Evolutionary conservation across 2,329 filamentous ascomycete species (phyloP), one percentile per base, ranked within the genome.

Genomic region (Pyrenophora seminiperda): DNA sequence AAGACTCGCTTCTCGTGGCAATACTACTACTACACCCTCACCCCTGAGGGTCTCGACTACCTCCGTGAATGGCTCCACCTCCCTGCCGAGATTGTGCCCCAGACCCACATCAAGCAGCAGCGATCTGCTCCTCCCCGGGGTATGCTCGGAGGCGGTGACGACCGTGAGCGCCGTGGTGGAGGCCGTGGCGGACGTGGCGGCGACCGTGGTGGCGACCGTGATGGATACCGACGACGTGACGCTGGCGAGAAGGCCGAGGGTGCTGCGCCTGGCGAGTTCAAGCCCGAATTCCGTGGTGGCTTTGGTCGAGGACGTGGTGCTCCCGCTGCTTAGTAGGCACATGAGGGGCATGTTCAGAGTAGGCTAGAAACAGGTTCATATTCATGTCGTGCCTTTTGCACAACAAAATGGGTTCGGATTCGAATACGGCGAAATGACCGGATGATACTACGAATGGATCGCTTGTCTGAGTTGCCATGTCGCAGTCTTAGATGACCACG

Each of bases 91-190:
- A 97, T 99, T 76, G 94, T 99, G 68, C 94, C 94, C 71, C 91
- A 95, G 75, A 99, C 94, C 75, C 94, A 99, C 89, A 97, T 99
- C 84, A 99, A 99, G 90, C 92, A 97, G 85, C 91, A 97, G 86
- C 91, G 94, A 80, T 94, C 91, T 73, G 92, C 91, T 82, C 93
- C 93, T 79, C 93, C 94, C 76, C 92, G 94, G 75, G 94, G 94
- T 76, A 97, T 99, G 94, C 87, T 97, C 83, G 91, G 91, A 72
- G 68, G 68, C 73, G 69, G 69, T 54, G 85, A 87, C 65, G 92
- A 96, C 77, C 80, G 84, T 71, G 90, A 94, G 83, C 87, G 71
- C 80, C 87, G 89, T 54, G 90, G 90, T 74, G 82, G 80, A 65
- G 84, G 81, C 74, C 81, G 82, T 73, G 81, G 81, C 65, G 82